Percentiles rank a stretch among this genome's conserved stretches.
phyloP scores from a whole-genome alignment of 805 yeast genomes.

The Metschnikowia picachoensis region DNA sequence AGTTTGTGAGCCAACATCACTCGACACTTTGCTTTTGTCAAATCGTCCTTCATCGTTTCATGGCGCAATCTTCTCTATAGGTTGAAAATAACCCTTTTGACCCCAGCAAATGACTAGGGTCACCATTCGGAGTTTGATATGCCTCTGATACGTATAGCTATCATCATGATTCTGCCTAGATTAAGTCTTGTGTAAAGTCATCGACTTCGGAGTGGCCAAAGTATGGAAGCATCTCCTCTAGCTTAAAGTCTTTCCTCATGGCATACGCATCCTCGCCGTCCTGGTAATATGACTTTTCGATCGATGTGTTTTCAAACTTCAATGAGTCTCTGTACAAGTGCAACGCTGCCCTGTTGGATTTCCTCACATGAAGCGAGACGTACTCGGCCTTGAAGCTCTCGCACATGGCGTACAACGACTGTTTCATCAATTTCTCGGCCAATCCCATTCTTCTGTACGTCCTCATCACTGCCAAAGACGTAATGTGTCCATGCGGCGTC shows the following conservation, averaged over 20 bases:
- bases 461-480: conserved; percentile 92
- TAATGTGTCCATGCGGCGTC: conserved; percentile 89
- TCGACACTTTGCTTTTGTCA: neutral
- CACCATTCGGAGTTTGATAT: no score
- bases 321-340: conserved; percentile 86
- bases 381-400: conserved; percentile 79
- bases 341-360: conserved; percentile 89
- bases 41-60: no score
- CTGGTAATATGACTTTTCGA: conserved; percentile 88
- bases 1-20: neutral
- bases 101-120: no score
- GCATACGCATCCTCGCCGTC: conserved; percentile 98
- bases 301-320: conserved; percentile 72
- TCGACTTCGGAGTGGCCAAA: conserved; percentile 42
- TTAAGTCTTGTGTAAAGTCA: conserved; percentile 45
- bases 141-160: no score
- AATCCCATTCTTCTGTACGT: conserved; percentile 93
- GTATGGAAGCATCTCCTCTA: conserved; percentile 61
- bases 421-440: conserved; percentile 89
- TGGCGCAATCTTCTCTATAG: no score
- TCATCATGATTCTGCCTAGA: neutral
- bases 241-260: conserved; percentile 69
- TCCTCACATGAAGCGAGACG: conserved; percentile 90
- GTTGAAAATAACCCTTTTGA: no score
- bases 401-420: conserved; percentile 70